Conservation (phyloP, 306 rosid species). For the Prunus mongolica region DNA sequence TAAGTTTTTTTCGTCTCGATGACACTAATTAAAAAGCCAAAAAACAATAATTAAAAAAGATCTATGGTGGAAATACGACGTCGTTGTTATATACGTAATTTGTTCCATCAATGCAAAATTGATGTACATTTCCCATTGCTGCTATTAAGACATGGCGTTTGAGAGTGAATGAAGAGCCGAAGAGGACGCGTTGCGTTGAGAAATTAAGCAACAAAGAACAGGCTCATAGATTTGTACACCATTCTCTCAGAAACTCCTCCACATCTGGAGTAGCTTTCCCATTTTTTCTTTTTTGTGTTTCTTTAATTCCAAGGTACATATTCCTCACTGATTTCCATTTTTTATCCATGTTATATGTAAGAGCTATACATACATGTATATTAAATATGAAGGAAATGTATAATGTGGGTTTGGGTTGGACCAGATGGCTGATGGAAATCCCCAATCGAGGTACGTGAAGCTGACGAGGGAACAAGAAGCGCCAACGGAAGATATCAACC, state of each 20-base stretch:
- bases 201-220: background rate
- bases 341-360: no score
- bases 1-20: no score
- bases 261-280: background rate
- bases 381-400: background rate
- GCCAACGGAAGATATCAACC: constrained; percentile 50
- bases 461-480: constrained; percentile 47
- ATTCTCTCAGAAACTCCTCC: background rate
- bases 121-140: background rate
- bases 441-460: constrained; percentile 50
- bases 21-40: no score
- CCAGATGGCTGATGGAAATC: constrained; percentile 44
- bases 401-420: constrained; percentile 1
- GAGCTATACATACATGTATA: background rate
- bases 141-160: constrained; percentile 4
- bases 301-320: background rate
- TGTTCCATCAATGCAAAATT: background rate
- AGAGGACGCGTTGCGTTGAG: constrained; percentile 3
- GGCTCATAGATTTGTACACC: background rate
- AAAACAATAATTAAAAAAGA: no score
- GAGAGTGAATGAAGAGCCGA: constrained; percentile 5
- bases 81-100: no score
- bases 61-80: no score
- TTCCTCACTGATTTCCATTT: background rate
- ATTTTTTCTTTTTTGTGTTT: background rate